Conservation (phyloP, 371 early-diverging fungal species). For the Umbelopsis sp. region DNA sequence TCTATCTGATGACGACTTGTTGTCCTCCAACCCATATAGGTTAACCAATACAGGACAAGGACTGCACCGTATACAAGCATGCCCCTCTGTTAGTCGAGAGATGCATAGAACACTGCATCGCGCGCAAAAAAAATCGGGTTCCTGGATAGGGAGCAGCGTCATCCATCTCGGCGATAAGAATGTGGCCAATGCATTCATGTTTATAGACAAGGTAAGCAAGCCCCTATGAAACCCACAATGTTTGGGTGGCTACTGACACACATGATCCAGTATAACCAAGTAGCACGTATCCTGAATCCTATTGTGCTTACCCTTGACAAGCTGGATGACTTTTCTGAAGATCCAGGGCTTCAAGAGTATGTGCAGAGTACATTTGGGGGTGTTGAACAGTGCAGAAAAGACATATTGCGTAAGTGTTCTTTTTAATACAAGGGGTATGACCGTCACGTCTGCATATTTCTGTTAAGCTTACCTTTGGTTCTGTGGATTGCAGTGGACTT, state of each 20-base stretch:
- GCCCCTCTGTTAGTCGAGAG: slow-evolving; percentile 80
- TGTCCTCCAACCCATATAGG: slow-evolving; percentile 77
- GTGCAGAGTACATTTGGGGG: slow-evolving; percentile 75
- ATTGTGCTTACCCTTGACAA: slow-evolving; percentile 77
- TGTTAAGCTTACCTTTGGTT: background rate
- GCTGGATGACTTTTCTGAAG: slow-evolving; percentile 63
- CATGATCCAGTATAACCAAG: slow-evolving; percentile 84
- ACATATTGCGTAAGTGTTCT: slow-evolving; percentile 57
- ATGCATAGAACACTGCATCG: slow-evolving; percentile 90
- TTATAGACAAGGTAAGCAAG: slow-evolving; percentile 84
- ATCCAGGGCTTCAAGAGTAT: slow-evolving; percentile 63
- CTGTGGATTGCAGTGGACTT: slow-evolving; percentile 69
- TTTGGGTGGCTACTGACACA: background rate
- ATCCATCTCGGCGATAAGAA: slow-evolving; percentile 96
- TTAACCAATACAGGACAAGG: slow-evolving; percentile 97
- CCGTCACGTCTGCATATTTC: background rate
- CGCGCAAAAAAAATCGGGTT: slow-evolving; percentile 83
- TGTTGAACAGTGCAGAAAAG: slow-evolving; percentile 62
- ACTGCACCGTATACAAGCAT: slow-evolving; percentile 83
- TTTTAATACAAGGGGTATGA: background rate
- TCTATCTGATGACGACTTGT: slow-evolving; percentile 87
- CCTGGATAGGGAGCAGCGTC: slow-evolving; percentile 95
- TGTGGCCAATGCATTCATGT: slow-evolving; percentile 92
- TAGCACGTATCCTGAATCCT: slow-evolving; percentile 90
- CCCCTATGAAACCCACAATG: background rate